Evolutionary conservation across 306 rosid species (phyloP).

Genomic region (Glycine soja): DNA sequence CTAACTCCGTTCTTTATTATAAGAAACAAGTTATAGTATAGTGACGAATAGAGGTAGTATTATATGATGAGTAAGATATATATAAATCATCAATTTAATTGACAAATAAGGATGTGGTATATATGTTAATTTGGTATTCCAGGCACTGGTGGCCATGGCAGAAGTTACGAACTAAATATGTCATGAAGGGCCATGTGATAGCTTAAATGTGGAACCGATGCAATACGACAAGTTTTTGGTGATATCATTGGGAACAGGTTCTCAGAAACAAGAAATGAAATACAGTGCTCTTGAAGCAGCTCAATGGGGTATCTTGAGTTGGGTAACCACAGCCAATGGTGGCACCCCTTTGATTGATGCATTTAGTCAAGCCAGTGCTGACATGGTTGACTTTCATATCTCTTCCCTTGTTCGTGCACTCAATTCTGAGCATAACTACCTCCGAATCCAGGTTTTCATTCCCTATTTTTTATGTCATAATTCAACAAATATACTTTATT

Average conservation of each 20-base stretch:
- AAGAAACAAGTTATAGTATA: too few species aligned
- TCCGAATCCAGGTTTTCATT: conserved; percentile 62
- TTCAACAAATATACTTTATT: too few species aligned
- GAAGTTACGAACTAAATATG: conserved; percentile 59
- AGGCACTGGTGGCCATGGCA: conserved; percentile 62
- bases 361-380: conserved; percentile 55
- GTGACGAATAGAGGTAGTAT: too few species aligned
- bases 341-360: conserved; percentile 59
- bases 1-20: too few species aligned
- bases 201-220: conserved; percentile 44
- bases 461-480: background rate
- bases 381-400: conserved; percentile 66
- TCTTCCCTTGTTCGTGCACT: conserved; percentile 58
- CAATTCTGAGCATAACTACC: conserved; percentile 53
- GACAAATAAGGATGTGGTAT: too few species aligned
- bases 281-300: conserved; percentile 57
- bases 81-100: too few species aligned
- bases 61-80: too few species aligned
- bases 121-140: background rate
- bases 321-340: conserved; percentile 57
- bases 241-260: conserved; percentile 70
- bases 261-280: conserved; percentile 54
- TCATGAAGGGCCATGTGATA: background rate
- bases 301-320: conserved; percentile 62
- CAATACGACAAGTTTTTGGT: conserved; percentile 56